A percentile compares a stretch with the other conserved stretches of the same genome.
Conservation (phyloP, 495 filamentous ascomycete genomes). For the Haplographium delicatum region DNA sequence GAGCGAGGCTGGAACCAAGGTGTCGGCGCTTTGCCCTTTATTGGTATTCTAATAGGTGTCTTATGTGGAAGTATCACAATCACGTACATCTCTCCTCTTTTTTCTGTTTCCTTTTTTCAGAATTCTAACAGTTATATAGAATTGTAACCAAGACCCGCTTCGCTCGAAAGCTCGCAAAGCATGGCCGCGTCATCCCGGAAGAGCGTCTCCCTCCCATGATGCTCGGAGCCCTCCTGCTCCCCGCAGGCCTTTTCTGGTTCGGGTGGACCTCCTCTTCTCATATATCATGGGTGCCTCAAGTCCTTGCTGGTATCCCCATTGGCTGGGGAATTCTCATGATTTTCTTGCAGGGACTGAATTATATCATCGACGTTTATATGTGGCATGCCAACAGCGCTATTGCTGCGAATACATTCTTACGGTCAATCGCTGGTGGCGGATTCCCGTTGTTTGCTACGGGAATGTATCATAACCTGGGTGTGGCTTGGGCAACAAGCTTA, state of each 20-base stretch:
- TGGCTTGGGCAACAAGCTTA: constrained; percentile 60
- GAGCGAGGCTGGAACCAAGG: constrained; percentile 65
- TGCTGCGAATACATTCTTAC: constrained; percentile 65
- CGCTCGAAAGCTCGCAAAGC: constrained; percentile 42
- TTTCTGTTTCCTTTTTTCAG: not conserved
- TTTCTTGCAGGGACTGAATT: constrained; percentile 30
- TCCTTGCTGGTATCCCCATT: constrained; percentile 65
- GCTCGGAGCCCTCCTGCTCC: constrained; percentile 62
- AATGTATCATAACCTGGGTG: constrained; percentile 60
- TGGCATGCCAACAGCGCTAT: constrained; percentile 59
- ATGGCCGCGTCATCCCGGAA: constrained; percentile 57
- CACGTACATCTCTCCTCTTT: constrained; percentile 35
- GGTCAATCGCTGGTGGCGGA: constrained; percentile 57
- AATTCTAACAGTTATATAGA: constrained; percentile 43
- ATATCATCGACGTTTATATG: constrained; percentile 63
- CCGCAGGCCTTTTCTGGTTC: constrained; percentile 58
- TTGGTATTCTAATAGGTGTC: constrained; percentile 64
- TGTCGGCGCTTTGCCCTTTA: constrained; percentile 75
- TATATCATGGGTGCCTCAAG: constrained; percentile 64
- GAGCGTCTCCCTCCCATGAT: constrained; percentile 85
- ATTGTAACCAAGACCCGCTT: constrained; percentile 51
- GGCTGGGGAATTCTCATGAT: constrained; percentile 62
- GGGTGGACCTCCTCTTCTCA: constrained; percentile 68
- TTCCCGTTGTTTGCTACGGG: constrained; percentile 63
- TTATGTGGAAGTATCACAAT: constrained; percentile 56